Conservation (phyloP, 805 yeast species). For the Candida maesae region DNA sequence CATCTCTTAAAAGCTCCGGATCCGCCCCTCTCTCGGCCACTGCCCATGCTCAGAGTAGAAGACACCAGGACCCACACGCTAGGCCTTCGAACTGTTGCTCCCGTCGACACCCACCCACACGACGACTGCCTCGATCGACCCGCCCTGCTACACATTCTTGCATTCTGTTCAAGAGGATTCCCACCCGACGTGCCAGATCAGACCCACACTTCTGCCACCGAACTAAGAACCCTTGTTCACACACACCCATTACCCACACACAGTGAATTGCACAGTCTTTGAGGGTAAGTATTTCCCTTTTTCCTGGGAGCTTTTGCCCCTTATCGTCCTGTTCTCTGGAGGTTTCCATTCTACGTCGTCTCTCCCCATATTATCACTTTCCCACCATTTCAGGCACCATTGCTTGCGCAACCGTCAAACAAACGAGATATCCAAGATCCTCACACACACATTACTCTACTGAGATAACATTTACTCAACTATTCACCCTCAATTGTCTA, state of each 20-base stretch:
- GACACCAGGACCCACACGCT: not conserved
- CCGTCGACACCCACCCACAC: not conserved
- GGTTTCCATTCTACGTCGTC: too few relatives aligned
- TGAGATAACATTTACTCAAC: too few relatives aligned
- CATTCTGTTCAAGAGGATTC: not conserved
- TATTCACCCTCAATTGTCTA: not conserved
- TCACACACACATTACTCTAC: too few relatives aligned
- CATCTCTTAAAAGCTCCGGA: not conserved
- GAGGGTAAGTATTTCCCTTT: conserved; percentile 7
- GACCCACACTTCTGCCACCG: not conserved
- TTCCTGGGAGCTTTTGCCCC: not conserved
- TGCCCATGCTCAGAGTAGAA: not conserved
- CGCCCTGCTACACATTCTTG: not conserved
- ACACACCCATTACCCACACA: not conserved
- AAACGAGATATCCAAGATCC: too few relatives aligned
- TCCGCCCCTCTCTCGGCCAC: not conserved
- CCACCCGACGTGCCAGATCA: not conserved
- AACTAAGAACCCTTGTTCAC: not conserved
- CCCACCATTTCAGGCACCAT: too few relatives aligned
- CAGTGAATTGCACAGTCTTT: conserved; percentile 1
- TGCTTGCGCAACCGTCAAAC: too few relatives aligned
- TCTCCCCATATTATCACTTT: too few relatives aligned
- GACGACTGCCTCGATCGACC: not conserved
- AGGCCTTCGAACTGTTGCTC: not conserved
- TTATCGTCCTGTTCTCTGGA: not conserved